phyloP scores from a whole-genome alignment of 2,329 filamentous ascomycete genomes.

The Colletotrichum sidae region DNA sequence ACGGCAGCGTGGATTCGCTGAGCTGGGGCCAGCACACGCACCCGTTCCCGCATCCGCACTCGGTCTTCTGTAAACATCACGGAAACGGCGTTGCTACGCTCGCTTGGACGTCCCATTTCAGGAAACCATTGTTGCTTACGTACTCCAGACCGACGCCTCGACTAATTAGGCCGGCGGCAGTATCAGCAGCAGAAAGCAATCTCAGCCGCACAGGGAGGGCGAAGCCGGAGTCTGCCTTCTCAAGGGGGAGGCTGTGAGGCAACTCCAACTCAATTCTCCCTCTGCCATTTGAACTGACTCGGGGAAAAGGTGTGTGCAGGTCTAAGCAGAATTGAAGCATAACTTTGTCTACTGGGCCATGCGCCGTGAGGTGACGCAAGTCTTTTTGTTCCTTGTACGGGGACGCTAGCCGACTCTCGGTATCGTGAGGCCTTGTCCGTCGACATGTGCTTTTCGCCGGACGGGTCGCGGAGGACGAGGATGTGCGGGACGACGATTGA shows the following conservation, averaged over 20 bases:
- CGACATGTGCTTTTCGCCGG: conserved; percentile 24
- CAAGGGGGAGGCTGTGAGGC: conserved; percentile 4
- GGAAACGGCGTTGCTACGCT: conserved; percentile 5
- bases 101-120: conserved; percentile 35
- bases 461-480: neutral
- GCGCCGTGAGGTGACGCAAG: conserved; percentile 17
- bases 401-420: conserved; percentile 24
- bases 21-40: conserved; percentile 30
- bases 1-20: conserved; percentile 13
- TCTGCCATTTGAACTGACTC: conserved; percentile 2
- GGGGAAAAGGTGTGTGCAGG: neutral
- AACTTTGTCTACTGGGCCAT: neutral
- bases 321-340: conserved; percentile 5
- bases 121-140: conserved; percentile 18
- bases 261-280: neutral
- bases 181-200: conserved; percentile 13
- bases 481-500: conserved; percentile 8
- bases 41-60: conserved; percentile 28
- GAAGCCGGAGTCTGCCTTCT: neutral
- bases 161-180: conserved; percentile 14
- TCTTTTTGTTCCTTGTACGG: neutral
- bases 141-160: conserved; percentile 11
- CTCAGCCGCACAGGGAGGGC: neutral
- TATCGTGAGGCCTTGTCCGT: neutral
- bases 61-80: neutral